These are phyloP conservation scores for Backusella luteola DNA, from an alignment of 192 early-diverging fungal genomes.

Conservation along the genomic window DNA sequence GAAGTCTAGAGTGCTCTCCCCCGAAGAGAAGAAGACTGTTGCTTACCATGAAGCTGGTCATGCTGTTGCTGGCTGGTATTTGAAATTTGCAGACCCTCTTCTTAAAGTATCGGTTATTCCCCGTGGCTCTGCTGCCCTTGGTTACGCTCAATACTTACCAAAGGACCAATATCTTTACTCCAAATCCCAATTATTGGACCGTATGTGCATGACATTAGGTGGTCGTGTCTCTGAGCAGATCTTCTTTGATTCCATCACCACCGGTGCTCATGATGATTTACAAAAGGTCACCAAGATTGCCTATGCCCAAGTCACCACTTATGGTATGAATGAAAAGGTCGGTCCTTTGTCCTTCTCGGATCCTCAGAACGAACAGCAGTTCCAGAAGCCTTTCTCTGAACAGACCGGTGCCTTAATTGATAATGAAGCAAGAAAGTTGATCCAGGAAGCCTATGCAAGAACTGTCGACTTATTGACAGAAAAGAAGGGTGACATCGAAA, in stretches of 20 bases:
- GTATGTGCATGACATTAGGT: conserved; percentile 88
- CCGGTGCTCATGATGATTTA: conserved; percentile 96
- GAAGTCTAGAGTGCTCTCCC: conserved; percentile 91
- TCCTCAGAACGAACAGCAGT: conserved; percentile 69
- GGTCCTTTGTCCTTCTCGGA: conserved; percentile 86
- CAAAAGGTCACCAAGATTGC: conserved; percentile 97
- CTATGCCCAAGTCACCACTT: conserved; percentile 91
- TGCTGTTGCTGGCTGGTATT: conserved; percentile 97
- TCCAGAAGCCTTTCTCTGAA: conserved; percentile 97
- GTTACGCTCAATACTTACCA: conserved; percentile 99
- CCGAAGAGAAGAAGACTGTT: conserved; percentile 98
- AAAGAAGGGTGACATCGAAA: conserved; percentile 83
- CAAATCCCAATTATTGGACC: conserved; percentile 85
- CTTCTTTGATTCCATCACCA: conserved; percentile 93
- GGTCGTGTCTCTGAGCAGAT: conserved; percentile 88
- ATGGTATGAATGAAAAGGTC: conserved; percentile 90
- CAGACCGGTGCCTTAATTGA: conserved; percentile 93
- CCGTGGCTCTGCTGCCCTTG: conserved; percentile 90
- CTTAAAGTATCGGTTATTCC: conserved; percentile 99
- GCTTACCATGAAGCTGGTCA: conserved; percentile 99
- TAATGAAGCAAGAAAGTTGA: conserved; percentile 85
- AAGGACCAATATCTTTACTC: conserved; percentile 97
- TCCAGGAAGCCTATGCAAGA: conserved; percentile 78
- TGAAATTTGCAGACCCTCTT: conserved; percentile 93
- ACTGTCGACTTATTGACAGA: conserved; percentile 84